Percentiles rank a stretch among this genome's conserved stretches.
phyloP scores from a whole-genome alignment of 1,139 yeast genomes.

The Hansenula sp. region DNA sequence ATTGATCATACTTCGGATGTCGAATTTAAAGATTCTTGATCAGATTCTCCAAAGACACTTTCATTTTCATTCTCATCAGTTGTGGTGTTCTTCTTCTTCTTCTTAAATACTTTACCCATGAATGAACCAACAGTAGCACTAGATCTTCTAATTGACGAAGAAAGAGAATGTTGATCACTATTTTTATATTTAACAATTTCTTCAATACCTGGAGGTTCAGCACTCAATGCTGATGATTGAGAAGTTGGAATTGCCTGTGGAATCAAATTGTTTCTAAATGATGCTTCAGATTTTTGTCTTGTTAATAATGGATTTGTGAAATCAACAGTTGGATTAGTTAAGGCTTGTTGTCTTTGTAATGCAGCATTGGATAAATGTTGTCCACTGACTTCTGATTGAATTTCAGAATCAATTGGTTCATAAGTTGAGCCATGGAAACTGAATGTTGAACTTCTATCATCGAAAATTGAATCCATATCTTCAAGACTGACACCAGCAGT shows the following conservation, averaged over 20 bases:
- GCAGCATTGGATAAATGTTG: slow-evolving; percentile 27
- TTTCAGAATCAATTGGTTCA: slow-evolving; percentile 20
- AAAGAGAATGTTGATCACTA: slow-evolving; percentile 28
- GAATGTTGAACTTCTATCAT: slow-evolving; percentile 47
- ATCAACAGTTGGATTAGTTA: slow-evolving; percentile 2
- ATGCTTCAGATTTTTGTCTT: slow-evolving; percentile 18
- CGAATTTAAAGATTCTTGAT: slow-evolving; percentile 12
- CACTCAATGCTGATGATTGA: slow-evolving; percentile 17
- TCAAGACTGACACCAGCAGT: slow-evolving; percentile 87
- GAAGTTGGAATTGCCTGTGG: slow-evolving; percentile 18
- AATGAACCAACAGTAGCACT: slow-evolving; percentile 34
- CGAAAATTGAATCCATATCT: slow-evolving; percentile 83
- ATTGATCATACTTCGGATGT: slow-evolving; percentile 1
- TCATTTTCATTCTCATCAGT: slow-evolving; percentile 11
- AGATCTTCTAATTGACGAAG: slow-evolving; percentile 35
- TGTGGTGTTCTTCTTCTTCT: slow-evolving; percentile 13
- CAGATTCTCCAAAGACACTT: slow-evolving; percentile 10
- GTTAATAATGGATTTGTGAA: slow-evolving; percentile 9
- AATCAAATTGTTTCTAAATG: slow-evolving; percentile 17
- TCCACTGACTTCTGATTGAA: slow-evolving; percentile 5
- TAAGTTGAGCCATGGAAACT: slow-evolving; percentile 25
- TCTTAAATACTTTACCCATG: slow-evolving; percentile 24
- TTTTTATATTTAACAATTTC: slow-evolving; percentile 30
- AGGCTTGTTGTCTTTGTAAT: slow-evolving; percentile 28
- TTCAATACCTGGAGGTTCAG: slow-evolving; percentile 40